Conservation (phyloP, 345 rosid species). For the Camelina laxa region DNA sequence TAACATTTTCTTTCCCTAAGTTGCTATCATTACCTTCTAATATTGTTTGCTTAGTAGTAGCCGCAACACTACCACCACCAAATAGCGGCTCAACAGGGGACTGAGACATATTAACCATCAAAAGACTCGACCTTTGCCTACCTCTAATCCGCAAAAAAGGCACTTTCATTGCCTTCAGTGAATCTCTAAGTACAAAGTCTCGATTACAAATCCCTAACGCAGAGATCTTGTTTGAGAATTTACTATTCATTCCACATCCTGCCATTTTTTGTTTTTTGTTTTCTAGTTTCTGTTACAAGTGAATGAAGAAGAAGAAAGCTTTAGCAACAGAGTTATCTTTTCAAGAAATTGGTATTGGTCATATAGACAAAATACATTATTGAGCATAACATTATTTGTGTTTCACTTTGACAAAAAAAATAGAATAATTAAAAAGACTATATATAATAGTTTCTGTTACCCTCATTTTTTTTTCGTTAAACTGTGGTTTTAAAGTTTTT, state of each 20-base stretch:
- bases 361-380: no score
- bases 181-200: conserved; percentile 28
- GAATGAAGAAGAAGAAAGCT: no score
- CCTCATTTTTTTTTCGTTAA: no score
- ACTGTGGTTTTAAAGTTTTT: no score
- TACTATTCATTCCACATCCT: conserved; percentile 46
- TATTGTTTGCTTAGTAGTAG: conserved; percentile 18
- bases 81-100: conserved; percentile 48
- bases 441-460: no score
- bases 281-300: no score
- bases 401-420: no score
- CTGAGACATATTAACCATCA: conserved; percentile 50
- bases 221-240: conserved; percentile 44
- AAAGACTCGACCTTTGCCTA: conserved; percentile 47
- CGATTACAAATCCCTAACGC: conserved; percentile 39
- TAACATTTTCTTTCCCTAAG: conserved; percentile 36
- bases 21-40: conserved; percentile 31
- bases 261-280: conserved; percentile 43
- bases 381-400: no score
- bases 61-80: conserved; percentile 6
- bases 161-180: conserved; percentile 37
- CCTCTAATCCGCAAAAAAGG: conserved; percentile 37
- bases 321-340: no score
- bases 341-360: no score
- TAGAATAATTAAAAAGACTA: no score